Base-by-base conservation (phyloP, 106 monocot genomes). In the Agapanthus africanus region DNA sequence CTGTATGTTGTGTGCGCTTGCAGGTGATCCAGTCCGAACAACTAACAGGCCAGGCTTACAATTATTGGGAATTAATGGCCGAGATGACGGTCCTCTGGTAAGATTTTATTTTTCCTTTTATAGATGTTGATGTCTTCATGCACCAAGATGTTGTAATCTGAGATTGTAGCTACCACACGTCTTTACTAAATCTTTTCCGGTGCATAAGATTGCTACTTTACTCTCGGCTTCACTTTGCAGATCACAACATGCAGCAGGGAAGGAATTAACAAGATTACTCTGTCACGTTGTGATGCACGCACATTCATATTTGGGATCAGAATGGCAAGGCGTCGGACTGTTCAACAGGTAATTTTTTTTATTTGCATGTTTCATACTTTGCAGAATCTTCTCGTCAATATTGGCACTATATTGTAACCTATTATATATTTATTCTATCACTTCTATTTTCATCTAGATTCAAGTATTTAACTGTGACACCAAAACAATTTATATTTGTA, bases 301-400 rank as follows among this genome's bases (percentile, higher is more conserved):
- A 42, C 56, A 50, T 86, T 86, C 56, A 74, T 73, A 63, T 79
- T 82, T 54, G 86, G 82, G 32, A 63, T 86, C 56, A 73, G 86
- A 82, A 72, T 86, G 63, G 73, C 56, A 51, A 87, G 54, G 71
- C 73, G 80, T 59, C 73, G 78, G 57, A 82, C 83, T 40, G 15
- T 94, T 70, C 78, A 79, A 50, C 87, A 90, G 87, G 93, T 94
- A 73, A 36, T n/a, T n/a, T n/a, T n/a, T n/a, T n/a, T n/a, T n/a
- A n/a, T n/a, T n/a, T n/a, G n/a, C n/a, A n/a, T n/a, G n/a, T n/a
- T n/a, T n/a, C n/a, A n/a, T n/a, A n/a, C n/a, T n/a, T n/a, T n/a
- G n/a, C n/a, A n/a, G n/a, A n/a, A n/a, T n/a, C n/a, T n/a, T n/a
- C n/a, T n/a, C n/a, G n/a, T n/a, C n/a, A n/a, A n/a, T n/a, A n/a